Conservation (phyloP, 73 alveolate genomes). For the Paramecium sexaurelia region DNA sequence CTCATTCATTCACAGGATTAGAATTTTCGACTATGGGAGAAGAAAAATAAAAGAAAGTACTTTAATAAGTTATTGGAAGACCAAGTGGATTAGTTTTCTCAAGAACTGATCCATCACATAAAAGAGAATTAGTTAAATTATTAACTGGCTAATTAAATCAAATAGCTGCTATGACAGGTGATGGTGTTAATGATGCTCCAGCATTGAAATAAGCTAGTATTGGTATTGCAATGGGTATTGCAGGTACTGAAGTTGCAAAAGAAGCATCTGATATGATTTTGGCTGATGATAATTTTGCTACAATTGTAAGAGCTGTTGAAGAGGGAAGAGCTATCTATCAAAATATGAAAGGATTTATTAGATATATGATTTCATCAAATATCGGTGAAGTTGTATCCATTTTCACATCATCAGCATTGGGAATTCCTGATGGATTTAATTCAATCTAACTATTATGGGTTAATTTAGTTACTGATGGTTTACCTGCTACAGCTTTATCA, state of each 20-base stretch:
- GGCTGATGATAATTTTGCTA: conserved; percentile 98
- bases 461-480: conserved; percentile 99
- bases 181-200: conserved; percentile 99
- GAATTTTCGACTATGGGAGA: conserved; percentile 79
- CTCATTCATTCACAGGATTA: conserved; percentile 80
- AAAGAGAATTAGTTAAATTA: conserved; percentile 84
- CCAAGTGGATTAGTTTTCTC: conserved; percentile 82
- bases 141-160: conserved; percentile 73
- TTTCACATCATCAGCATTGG: conserved; percentile 98
- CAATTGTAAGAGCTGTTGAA: conserved; percentile 98
- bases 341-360: conserved; percentile 99
- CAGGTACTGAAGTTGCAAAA: conserved; percentile 99
- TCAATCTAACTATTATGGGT: conserved; percentile 99
- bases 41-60: conserved; percentile 66
- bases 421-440: conserved; percentile 98
- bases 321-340: conserved; percentile 99
- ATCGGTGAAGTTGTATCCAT: conserved; percentile 99
- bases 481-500: conserved; percentile 98
- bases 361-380: conserved; percentile 98
- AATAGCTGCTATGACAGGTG: conserved; percentile 99
- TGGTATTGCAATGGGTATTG: conserved; percentile 99
- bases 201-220: conserved; percentile 98
- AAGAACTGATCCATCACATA: conserved; percentile 96
- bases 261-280: conserved; percentile 99
- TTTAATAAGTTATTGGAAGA: conserved; percentile 51